Base-by-base conservation (phyloP, 2,329 filamentous ascomycete genomes). In the Leptosphaerulina australis region DNA sequence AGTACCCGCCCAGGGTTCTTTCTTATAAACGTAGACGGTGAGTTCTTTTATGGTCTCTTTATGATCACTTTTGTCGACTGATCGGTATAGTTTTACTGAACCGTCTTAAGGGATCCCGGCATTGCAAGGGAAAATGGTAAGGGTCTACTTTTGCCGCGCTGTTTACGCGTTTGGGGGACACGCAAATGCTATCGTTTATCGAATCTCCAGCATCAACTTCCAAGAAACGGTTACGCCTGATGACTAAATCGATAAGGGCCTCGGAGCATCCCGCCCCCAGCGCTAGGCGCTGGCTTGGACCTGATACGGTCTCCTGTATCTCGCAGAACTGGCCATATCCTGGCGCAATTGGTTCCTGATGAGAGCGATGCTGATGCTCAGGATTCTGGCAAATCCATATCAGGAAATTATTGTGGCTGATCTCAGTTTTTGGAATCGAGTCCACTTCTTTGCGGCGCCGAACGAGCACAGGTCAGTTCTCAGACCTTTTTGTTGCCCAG, bases 381-480 rank as follows among this genome's bases (percentile, higher is more conserved):
- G 35, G 31, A 18, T 21, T 5, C 36, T 25, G 29, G 30, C 29
- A 40, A 40, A 30, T 33, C 40, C 22, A 25, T 8, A 33, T 25
- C 20, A 25, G 47, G 47, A 50, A 50, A 40, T 40, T 36, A n/a
- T 25, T 39, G 44, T 56, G 37, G 47, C 26, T 40, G 48, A 52
- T 53, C 56, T 51, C 52, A 58, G 60, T 56, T 56, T 52, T 35
- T 39, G 50, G n/a, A 50, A 51, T 56, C 45, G 45, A 51, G 46
- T 51, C 52, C 49, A 46, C 51, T 56, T 50, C 50, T 58, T 55
- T 50, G 39, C 40, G 44, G 45, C 48, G 59, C 59, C 59, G 59
- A 57, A 50, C 15, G 12, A 31, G 60, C 55, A 55, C 55, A 56
- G 53, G 43, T n/a, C 40, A 36, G 31, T 35, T 15, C 39, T 41